Conservation (phyloP, 2,329 filamentous ascomycete species). For the Whalleya microplaca region DNA sequence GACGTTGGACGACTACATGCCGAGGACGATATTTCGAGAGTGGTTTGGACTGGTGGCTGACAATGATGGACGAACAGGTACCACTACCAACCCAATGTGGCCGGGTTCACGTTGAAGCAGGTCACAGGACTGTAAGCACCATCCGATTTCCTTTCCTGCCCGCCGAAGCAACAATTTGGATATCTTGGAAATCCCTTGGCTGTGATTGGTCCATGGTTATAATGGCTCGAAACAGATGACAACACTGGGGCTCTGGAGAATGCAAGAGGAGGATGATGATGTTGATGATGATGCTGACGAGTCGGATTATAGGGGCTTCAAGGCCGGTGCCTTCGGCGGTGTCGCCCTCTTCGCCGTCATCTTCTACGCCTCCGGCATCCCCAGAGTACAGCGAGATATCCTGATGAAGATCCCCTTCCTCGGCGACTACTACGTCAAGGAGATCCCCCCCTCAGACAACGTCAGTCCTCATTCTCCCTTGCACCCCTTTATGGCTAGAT, state of each 20-base stretch:
- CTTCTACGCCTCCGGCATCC: conserved; percentile 65
- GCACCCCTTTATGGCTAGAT: not conserved
- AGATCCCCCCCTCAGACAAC: conserved; percentile 64
- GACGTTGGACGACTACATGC: not conserved
- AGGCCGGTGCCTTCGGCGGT: conserved; percentile 58
- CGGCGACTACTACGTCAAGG: conserved; percentile 54
- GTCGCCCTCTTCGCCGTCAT: conserved; percentile 61
- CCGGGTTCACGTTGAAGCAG: conserved; percentile 55
- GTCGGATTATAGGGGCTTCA: conserved; percentile 49
- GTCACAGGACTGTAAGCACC: conserved; percentile 55
- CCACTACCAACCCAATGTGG: conserved; percentile 59
- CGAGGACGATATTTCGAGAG: not conserved
- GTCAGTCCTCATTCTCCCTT: conserved; percentile 46
- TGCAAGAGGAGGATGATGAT: not conserved
- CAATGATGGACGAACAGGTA: conserved; percentile 50
- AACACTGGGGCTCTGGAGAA: not conserved
- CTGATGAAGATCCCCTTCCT: conserved; percentile 63
- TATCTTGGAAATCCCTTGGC: too few species aligned
- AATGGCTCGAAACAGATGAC: not conserved
- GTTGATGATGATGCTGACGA: conserved; percentile 2
- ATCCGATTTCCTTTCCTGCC: not conserved
- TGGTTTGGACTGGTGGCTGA: conserved; percentile 11
- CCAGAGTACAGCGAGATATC: conserved; percentile 62
- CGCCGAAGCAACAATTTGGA: not conserved
- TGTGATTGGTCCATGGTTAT: too few species aligned